Percentiles rank a stretch among this genome's conserved stretches.
phyloP scores from a whole-genome alignment of 83 land plant genomes.

The Picea mariana region DNA sequence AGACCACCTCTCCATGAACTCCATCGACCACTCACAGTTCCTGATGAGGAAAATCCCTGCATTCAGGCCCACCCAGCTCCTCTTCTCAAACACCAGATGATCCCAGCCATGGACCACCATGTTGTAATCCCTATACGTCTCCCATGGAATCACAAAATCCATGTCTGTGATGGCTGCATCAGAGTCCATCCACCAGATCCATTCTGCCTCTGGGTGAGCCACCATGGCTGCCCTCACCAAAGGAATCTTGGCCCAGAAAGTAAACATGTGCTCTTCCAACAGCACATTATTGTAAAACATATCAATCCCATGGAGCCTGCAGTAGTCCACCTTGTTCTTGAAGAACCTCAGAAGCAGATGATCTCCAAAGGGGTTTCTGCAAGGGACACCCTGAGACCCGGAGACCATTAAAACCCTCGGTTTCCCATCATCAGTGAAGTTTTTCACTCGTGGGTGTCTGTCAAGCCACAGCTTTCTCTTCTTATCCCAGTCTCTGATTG shows the following conservation, averaged over 20 bases:
- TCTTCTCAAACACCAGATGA: slow-evolving; percentile 43
- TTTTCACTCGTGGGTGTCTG: slow-evolving; percentile 25
- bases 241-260: slow-evolving; percentile 81
- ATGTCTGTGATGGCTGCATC: slow-evolving; percentile 93
- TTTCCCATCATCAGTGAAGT: slow-evolving; percentile 17
- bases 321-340: slow-evolving; percentile 84
- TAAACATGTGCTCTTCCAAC: slow-evolving; percentile 58
- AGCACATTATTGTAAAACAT: slow-evolving; percentile 76
- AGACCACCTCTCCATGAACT: slow-evolving; percentile 73
- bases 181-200: slow-evolving; percentile 94
- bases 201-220: slow-evolving; percentile 87
- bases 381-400: slow-evolving; percentile 69
- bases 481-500: slow-evolving; percentile 44
- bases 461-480: slow-evolving; percentile 47
- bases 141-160: slow-evolving; percentile 72
- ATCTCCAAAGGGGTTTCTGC: slow-evolving; percentile 64
- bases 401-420: slow-evolving; percentile 50
- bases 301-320: slow-evolving; percentile 60
- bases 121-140: slow-evolving; percentile 56
- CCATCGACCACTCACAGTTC: slow-evolving; percentile 90
- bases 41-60: slow-evolving; percentile 84
- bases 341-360: slow-evolving; percentile 64
- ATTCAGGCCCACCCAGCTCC: slow-evolving; percentile 72
- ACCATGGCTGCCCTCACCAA: slow-evolving; percentile 68
- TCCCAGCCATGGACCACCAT: slow-evolving; percentile 78